A percentile compares a stretch with the other conserved stretches of the same genome.
Evolutionary conservation across 306 rosid species (phyloP).

Genomic region (Morella rubra): DNA sequence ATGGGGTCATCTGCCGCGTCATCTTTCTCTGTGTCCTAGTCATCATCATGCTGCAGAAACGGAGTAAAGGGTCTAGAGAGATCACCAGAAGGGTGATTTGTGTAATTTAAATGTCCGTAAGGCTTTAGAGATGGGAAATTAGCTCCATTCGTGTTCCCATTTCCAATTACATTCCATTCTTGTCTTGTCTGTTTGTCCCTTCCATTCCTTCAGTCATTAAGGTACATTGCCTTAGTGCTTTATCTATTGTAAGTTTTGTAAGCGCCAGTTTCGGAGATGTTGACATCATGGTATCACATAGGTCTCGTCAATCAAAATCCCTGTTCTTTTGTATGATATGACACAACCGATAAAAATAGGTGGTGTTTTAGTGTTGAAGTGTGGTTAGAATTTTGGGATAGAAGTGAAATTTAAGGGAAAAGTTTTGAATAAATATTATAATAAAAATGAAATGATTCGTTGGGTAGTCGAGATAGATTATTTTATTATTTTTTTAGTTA

Average conservation of each 20-base stretch:
- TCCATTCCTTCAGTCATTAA: constrained; percentile 1
- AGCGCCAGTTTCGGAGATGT: no score
- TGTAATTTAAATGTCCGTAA: neutral
- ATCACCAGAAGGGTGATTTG: no score
- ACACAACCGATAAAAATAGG: no score
- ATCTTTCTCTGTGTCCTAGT: constrained; percentile 4
- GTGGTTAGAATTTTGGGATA: no score
- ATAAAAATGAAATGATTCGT: no score
- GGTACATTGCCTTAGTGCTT: neutral
- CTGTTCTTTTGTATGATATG: no score
- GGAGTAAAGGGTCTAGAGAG: neutral
- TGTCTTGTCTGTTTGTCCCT: constrained; percentile 41
- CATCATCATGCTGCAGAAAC: constrained; percentile 6
- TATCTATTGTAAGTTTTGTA: neutral
- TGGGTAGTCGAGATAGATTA: no score
- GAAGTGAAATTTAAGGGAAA: rapidly evolving
- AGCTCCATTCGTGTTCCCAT: constrained; percentile 39
- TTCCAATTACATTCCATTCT: constrained; percentile 34
- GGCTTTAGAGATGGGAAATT: constrained; percentile 3
- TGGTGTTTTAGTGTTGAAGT: no score
- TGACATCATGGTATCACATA: no score
- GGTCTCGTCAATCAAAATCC: no score
- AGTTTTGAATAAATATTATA: no score
- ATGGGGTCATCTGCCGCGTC: neutral
- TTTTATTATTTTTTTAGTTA: no score